phyloP scores from a whole-genome alignment of 352 stramenopile genomes.

The Albugo candida region DNA sequence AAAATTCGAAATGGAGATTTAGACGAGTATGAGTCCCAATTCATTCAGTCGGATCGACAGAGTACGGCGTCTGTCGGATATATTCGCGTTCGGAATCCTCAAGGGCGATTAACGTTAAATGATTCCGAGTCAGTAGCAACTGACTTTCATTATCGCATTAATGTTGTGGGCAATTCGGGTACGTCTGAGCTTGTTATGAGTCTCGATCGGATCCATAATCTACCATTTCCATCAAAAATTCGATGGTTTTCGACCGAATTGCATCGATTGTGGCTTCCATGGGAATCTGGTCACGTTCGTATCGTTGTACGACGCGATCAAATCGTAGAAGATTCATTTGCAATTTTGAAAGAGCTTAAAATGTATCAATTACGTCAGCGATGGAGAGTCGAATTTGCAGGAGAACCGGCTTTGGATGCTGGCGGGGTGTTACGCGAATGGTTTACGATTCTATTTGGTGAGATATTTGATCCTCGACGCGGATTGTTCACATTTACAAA shows the following conservation, averaged over 20 bases:
- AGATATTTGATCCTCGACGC: conserved; percentile 62
- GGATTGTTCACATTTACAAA: conserved; percentile 59
- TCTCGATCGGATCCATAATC: conserved; percentile 55
- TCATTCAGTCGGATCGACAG: conserved; percentile 20
- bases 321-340: conserved; percentile 75
- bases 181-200: conserved; percentile 72
- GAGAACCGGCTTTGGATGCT: conserved; percentile 69
- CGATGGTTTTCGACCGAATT: conserved; percentile 73
- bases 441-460: conserved; percentile 68
- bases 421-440: conserved; percentile 80
- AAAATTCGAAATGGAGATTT: too few relatives aligned
- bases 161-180: conserved; percentile 44
- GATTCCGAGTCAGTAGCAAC: conserved; percentile 44
- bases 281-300: conserved; percentile 60
- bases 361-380: conserved; percentile 62
- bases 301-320: conserved; percentile 60
- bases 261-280: conserved; percentile 58
- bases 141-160: conserved; percentile 67
- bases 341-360: conserved; percentile 60
- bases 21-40: conserved; percentile 25
- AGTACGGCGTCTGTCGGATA: conserved; percentile 51
- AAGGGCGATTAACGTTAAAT: conserved; percentile 51
- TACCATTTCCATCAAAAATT: conserved; percentile 58
- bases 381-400: conserved; percentile 71
- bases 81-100: conserved; percentile 53